Percentiles rank a stretch among this genome's conserved stretches.
Evolutionary conservation across 1,284 basidiomycete species (phyloP).

Genomic region (Thelephora terrestris): DNA sequence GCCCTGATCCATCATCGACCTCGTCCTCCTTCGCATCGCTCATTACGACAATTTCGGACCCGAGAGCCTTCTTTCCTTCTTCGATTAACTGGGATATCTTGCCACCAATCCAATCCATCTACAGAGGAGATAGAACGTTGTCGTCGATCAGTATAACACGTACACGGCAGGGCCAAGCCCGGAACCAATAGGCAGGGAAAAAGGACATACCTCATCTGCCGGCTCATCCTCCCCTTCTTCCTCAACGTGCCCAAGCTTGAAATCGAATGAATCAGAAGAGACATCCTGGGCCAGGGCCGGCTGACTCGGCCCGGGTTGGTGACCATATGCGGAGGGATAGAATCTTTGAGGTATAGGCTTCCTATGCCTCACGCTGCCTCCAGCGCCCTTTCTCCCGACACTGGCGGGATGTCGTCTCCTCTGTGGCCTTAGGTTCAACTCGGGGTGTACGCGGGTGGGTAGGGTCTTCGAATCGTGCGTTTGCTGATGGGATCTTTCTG

Average conservation of each 20-base stretch:
- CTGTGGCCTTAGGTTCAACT: not conserved
- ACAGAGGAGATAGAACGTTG: slow-evolving; percentile 1
- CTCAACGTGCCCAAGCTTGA: slow-evolving; percentile 17
- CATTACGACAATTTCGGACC: slow-evolving; percentile 61
- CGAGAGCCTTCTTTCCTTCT: slow-evolving; percentile 63
- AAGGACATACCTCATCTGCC: slow-evolving; percentile 35
- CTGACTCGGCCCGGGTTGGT: slow-evolving; percentile 25
- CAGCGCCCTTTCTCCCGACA: not conserved
- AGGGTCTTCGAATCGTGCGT: not conserved
- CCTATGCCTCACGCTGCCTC: not conserved
- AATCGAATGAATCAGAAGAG: not conserved
- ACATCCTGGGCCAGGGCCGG: slow-evolving; percentile 5
- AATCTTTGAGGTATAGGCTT: not conserved
- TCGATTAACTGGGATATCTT: slow-evolving; percentile 56
- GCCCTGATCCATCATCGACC: slow-evolving; percentile 59
- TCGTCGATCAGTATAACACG: not conserved
- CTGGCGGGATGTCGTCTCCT: not conserved
- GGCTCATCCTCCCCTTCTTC: slow-evolving; percentile 25
- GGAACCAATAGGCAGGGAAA: not conserved
- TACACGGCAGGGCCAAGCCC: too few species aligned
- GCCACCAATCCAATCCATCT: slow-evolving; percentile 72
- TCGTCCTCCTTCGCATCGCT: slow-evolving; percentile 62
- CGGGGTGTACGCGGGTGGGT: not conserved
- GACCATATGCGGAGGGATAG: slow-evolving; percentile 17
- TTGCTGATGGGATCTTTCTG: slow-evolving; percentile 29